A percentile compares a stretch with the other conserved stretches of the same genome.
phyloP scores from a whole-genome alignment of 2,329 filamentous ascomycete species.

The Truncatella angustata region DNA sequence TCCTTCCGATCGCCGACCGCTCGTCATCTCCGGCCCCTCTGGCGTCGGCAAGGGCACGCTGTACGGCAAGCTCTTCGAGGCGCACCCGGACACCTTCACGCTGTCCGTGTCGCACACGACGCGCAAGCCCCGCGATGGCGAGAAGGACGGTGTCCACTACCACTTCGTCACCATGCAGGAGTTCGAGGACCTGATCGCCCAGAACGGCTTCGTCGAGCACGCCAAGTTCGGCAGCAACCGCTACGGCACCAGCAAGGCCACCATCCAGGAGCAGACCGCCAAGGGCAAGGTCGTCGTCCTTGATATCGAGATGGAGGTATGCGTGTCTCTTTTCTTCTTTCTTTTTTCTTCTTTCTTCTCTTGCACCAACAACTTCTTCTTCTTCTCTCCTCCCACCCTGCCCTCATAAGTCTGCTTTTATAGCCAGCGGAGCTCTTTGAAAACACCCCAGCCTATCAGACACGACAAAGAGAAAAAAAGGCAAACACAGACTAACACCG shows the following conservation, averaged over 20 bases:
- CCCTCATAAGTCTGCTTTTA: too few species aligned
- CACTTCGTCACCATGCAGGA: conserved; percentile 67
- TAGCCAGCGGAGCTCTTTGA: too few species aligned
- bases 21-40: conserved; percentile 78
- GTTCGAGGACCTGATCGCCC: conserved; percentile 67
- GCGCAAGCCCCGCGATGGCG: conserved; percentile 70
- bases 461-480: too few species aligned
- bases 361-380: background rate
- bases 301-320: conserved; percentile 94
- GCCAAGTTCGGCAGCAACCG: conserved; percentile 82
- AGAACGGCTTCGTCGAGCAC: conserved; percentile 77
- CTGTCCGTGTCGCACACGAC: conserved; percentile 75
- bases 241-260: conserved; percentile 81
- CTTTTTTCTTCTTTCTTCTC: too few species aligned
- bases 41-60: conserved; percentile 82
- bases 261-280: conserved; percentile 71
- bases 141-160: conserved; percentile 77
- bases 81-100: conserved; percentile 48
- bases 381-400: too few species aligned
- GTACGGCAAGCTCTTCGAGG: conserved; percentile 66
- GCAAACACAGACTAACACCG: too few species aligned
- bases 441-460: too few species aligned
- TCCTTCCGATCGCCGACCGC: conserved; percentile 55
- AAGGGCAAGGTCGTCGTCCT: conserved; percentile 76
- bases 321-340: too few species aligned